Percentiles rank a stretch among this genome's conserved stretches.
These are phyloP conservation scores for Alternaria rosae DNA, from an alignment of 2,329 filamentous ascomycete species.

Conservation along the genomic window DNA sequence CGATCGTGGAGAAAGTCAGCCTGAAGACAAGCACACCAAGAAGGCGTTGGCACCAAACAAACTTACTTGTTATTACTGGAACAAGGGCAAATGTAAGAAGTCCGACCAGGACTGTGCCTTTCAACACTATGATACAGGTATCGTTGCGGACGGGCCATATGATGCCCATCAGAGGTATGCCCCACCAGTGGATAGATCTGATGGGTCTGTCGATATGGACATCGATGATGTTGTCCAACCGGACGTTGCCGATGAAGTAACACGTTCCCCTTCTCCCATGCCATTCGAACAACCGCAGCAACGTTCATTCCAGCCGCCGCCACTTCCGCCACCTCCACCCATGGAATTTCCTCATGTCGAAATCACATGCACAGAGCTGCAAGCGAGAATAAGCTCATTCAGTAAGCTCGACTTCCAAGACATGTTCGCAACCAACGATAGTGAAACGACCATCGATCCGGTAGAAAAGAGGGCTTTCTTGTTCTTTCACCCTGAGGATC, in stretches of 20 bases:
- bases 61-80: slow-evolving; percentile 37
- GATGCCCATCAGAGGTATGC: not conserved
- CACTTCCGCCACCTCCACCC: slow-evolving; percentile 1
- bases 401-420: slow-evolving; percentile 30
- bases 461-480: slow-evolving; percentile 37
- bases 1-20: not conserved
- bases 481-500: slow-evolving; percentile 36
- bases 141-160: slow-evolving; percentile 12
- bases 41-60: not conserved
- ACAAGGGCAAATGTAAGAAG: slow-evolving; percentile 8
- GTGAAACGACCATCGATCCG: slow-evolving; percentile 1
- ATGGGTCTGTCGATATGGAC: not conserved
- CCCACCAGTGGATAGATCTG: not conserved
- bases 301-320: not conserved
- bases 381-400: slow-evolving; percentile 22
- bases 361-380: slow-evolving; percentile 19
- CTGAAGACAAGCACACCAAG: not conserved
- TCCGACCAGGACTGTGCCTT: slow-evolving; percentile 15
- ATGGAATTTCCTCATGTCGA: not conserved
- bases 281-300: not conserved
- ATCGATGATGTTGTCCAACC: not conserved
- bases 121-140: slow-evolving; percentile 26
- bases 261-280: not conserved
- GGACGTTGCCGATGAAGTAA: not conserved
- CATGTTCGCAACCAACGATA: slow-evolving; percentile 31